phyloP scores from a whole-genome alignment of 192 early-diverging fungal genomes.

The Irineochytrium annulatum region DNA sequence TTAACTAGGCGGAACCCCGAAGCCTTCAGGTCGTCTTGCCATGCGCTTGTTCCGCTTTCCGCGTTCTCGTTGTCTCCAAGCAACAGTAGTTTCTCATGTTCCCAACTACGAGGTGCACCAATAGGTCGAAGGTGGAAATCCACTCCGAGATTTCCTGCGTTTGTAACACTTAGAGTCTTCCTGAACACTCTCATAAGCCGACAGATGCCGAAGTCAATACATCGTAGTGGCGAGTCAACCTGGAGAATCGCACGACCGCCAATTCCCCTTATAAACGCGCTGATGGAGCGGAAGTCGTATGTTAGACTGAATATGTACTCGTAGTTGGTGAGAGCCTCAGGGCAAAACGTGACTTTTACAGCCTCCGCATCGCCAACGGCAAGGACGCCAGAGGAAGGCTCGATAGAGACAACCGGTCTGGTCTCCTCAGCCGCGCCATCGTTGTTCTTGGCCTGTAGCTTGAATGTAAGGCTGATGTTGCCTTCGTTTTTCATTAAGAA shows the following conservation, averaged over 20 bases:
- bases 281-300: constrained; percentile 49
- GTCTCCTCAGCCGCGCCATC: constrained; percentile 7
- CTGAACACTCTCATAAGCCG: constrained; percentile 41
- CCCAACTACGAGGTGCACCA: constrained; percentile 41
- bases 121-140: constrained; percentile 50
- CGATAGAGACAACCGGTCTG: constrained; percentile 9
- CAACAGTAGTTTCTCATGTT: constrained; percentile 23
- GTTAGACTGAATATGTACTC: constrained; percentile 40
- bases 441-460: constrained; percentile 23
- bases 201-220: constrained; percentile 56
- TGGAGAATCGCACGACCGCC: constrained; percentile 46
- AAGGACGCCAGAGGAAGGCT: constrained; percentile 32
- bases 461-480: constrained; percentile 46
- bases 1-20: constrained; percentile 39
- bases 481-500: constrained; percentile 56
- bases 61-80: background rate
- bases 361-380: constrained; percentile 38
- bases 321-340: constrained; percentile 45
- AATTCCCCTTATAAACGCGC: constrained; percentile 33
- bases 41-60: constrained; percentile 14
- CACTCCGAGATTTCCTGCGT: constrained; percentile 55
- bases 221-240: constrained; percentile 40
- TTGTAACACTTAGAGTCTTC: constrained; percentile 45
- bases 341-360: constrained; percentile 43
- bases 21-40: constrained; percentile 29